phyloP scores from a whole-genome alignment of 2,329 filamentous ascomycete genomes.

The Fusarium tanahbumbuense region DNA sequence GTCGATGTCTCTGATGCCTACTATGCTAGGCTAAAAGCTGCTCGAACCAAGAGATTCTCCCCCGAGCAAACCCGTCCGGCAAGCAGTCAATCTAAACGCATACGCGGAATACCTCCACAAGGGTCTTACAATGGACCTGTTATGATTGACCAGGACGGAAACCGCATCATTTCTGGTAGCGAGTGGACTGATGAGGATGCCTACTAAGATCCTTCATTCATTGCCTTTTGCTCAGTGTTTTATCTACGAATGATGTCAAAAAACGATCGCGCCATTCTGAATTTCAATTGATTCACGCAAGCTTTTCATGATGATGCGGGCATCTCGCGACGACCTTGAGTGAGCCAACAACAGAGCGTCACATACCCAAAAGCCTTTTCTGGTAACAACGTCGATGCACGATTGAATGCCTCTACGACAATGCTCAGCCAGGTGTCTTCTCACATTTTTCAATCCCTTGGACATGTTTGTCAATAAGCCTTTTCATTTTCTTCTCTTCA shows the following conservation, averaged over 20 bases:
- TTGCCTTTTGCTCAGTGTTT: background rate
- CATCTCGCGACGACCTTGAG: slow-evolving; percentile 46
- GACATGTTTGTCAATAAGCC: slow-evolving; percentile 32
- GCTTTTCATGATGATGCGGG: slow-evolving; percentile 47
- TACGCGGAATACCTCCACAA: slow-evolving; percentile 64
- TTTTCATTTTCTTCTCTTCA: background rate
- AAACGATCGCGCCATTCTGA: slow-evolving; percentile 30
- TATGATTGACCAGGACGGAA: slow-evolving; percentile 68
- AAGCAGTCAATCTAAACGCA: slow-evolving; percentile 63
- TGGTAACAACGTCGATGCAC: slow-evolving; percentile 28
- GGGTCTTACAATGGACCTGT: slow-evolving; percentile 59
- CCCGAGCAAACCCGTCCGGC: slow-evolving; percentile 59
- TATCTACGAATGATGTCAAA: slow-evolving; percentile 41
- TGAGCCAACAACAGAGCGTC: slow-evolving; percentile 37
- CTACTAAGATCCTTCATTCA: slow-evolving; percentile 53
- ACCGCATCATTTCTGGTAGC: slow-evolving; percentile 71
- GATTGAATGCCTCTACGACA: slow-evolving; percentile 29
- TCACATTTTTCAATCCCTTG: slow-evolving; percentile 27
- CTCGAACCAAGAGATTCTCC: slow-evolving; percentile 72
- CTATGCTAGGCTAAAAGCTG: slow-evolving; percentile 79
- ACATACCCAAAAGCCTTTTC: slow-evolving; percentile 19
- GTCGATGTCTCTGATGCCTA: slow-evolving; percentile 82
- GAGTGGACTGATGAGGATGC: slow-evolving; percentile 76
- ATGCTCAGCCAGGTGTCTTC: slow-evolving; percentile 22
- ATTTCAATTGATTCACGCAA: slow-evolving; percentile 46